These are phyloP conservation scores for Epichloe festucae DNA, from an alignment of 2,329 filamentous ascomycete genomes.

Conservation along the genomic window DNA sequence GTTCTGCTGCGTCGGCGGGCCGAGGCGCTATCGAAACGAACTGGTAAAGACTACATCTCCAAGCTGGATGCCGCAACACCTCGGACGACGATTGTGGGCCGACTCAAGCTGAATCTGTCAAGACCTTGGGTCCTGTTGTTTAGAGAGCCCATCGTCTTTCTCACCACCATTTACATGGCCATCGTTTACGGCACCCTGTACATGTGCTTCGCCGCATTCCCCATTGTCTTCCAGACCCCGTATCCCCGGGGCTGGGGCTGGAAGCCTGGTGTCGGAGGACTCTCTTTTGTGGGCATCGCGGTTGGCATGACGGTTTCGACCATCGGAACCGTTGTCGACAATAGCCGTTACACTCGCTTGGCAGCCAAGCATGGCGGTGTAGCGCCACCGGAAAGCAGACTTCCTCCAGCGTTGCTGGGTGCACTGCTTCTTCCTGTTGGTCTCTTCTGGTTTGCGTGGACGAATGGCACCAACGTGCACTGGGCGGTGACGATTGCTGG, in stretches of 20 bases:
- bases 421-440: constrained; percentile 44
- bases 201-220: constrained; percentile 41
- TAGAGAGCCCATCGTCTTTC: constrained; percentile 51
- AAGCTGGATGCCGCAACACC: constrained; percentile 32
- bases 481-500: constrained; percentile 39
- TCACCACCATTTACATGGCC: constrained; percentile 51
- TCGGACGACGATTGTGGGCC: constrained; percentile 27
- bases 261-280: constrained; percentile 42
- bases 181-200: constrained; percentile 43
- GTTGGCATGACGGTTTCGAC: constrained; percentile 50
- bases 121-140: constrained; percentile 55
- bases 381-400: constrained; percentile 49
- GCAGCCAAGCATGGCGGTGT: constrained; percentile 37
- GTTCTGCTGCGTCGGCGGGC: constrained; percentile 42
- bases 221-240: constrained; percentile 44
- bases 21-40: constrained; percentile 33
- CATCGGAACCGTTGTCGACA: constrained; percentile 36
- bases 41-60: constrained; percentile 42
- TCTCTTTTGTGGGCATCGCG: constrained; percentile 48
- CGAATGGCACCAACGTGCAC: constrained; percentile 40
- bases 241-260: constrained; percentile 34
- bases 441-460: constrained; percentile 56
- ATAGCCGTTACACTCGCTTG: constrained; percentile 36
- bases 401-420: constrained; percentile 48
- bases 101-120: constrained; percentile 43